Conservation (phyloP, 129 eudicot species). For the Calendula officinalis region DNA sequence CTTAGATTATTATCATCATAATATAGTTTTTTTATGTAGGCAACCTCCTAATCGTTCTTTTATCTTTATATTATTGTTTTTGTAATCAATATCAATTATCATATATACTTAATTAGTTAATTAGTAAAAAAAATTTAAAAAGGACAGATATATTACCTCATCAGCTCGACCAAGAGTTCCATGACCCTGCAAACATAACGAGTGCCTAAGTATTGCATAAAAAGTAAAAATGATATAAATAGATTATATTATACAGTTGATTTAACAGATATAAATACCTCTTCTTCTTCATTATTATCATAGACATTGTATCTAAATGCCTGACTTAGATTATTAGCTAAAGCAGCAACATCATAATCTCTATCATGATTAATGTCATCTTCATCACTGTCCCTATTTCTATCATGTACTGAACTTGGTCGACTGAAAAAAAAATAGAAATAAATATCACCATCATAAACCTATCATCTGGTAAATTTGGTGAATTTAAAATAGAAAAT, state of each 20-base stretch:
- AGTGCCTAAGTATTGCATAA: too few relatives aligned
- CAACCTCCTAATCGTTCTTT: too few relatives aligned
- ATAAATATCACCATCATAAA: constrained; percentile 4
- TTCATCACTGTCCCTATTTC: constrained; percentile 86
- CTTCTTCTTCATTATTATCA: constrained; percentile 70
- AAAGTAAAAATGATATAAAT: background rate
- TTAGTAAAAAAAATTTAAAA: background rate
- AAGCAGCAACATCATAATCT: constrained; percentile 89
- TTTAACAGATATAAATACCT: constrained; percentile 41
- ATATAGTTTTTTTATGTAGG: too few relatives aligned
- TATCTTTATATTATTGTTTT: too few relatives aligned
- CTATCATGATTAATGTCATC: constrained; percentile 83
- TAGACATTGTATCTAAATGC: constrained; percentile 72
- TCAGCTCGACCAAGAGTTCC: constrained; percentile 68
- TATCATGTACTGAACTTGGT: constrained; percentile 78
- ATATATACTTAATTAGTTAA: too few relatives aligned
- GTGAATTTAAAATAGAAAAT: background rate
- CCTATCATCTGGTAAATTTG: too few relatives aligned
- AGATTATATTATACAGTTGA: background rate
- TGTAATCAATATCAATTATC: too few relatives aligned
- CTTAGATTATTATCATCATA: too few relatives aligned
- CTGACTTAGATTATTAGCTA: constrained; percentile 86
- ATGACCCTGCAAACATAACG: constrained; percentile 50
- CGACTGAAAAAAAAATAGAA: constrained; percentile 48
- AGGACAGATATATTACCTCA: constrained; percentile 49